Evolutionary conservation across 768 basidiomycete genomes (phyloP), one percentile per base, ranked within the genome.

Genomic region (Amanita thiersii): DNA sequence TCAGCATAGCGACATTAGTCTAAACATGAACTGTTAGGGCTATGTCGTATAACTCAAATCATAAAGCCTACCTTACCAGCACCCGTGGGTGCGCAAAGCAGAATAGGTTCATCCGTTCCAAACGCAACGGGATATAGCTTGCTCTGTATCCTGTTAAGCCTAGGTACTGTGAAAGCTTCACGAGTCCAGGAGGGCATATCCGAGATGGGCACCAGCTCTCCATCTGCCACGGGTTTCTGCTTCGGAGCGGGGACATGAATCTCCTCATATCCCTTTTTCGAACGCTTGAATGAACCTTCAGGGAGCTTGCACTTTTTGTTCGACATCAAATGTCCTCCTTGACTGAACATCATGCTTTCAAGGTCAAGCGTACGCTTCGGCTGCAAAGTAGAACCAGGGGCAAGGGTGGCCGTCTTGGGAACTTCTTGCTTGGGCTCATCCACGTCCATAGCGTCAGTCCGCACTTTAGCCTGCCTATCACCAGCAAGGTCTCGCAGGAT

Each of bases 271-370:
- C 96, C 92, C 60, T 99, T 99, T 63, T 85, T 82, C 12, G 87
- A 76, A 34, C 94, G 84, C 65, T 98, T 98, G 74, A 97, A 93
- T 11, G 92, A 96, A 3, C 96, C 96, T 29, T 96, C 91, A 0
- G 96, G 96, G 2, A 98, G 79, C 58, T 93, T 96, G 65, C 86
- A 88, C 65, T 97, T 97, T 64, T 97, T 97, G 68, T 98, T 97
- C 11, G 89, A 89, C 94, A 98, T 99, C 47, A 97, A 66, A 47
- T 97, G 93, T 0, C 89, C 92, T 17, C 93, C 96, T 53, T 97
- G 92, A 34, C 80, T 79, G 64, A 99, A 99, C n/a, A 88, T 83
- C 83, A 98, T 86, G 45, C 78, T 76, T 53, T 96, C 92, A 39
- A 99, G 70, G 57, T 98, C 96, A 25, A 99, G 73, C 0, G 76